Evolutionary conservation across 352 stramenopile genomes (phyloP).

Genomic region (Phytophthora sojae): DNA sequence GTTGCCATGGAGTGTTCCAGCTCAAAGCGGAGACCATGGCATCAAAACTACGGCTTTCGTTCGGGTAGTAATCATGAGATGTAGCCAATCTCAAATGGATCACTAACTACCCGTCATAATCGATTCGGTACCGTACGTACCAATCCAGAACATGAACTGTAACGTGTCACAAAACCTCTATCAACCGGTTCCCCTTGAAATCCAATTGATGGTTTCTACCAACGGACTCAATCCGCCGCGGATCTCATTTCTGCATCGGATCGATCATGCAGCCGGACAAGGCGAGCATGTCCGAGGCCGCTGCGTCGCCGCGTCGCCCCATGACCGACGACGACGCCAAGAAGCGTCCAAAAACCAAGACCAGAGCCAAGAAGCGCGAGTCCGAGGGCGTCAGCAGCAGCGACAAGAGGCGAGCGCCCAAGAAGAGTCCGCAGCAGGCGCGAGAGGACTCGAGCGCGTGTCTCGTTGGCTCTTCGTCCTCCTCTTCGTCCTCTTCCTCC

Average conservation of each 20-base stretch:
- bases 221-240: neutral
- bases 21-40: too few species aligned
- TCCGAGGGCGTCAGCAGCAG: neutral
- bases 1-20: neutral
- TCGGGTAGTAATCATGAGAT: neutral
- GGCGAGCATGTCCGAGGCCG: too few species aligned
- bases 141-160: neutral
- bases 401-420: constrained; percentile 8
- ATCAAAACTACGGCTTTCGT: too few species aligned
- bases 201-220: neutral
- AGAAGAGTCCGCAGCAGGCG: constrained; percentile 16
- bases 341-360: constrained; percentile 16
- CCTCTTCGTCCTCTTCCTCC: constrained; percentile 10
- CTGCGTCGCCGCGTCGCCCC: neutral
- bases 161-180: neutral
- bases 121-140: constrained; percentile 11
- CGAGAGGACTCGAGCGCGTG: constrained; percentile 66
- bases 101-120: neutral
- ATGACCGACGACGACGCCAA: constrained; percentile 2
- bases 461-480: constrained; percentile 53
- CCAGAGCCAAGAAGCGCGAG: constrained; percentile 22
- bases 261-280: neutral
- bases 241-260: constrained; percentile 24
- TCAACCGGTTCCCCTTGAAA: neutral
- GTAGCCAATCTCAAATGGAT: constrained; percentile 22